Base-by-base conservation (phyloP, 306 rosid species). In the Glycyrrhiza uralensis region DNA sequence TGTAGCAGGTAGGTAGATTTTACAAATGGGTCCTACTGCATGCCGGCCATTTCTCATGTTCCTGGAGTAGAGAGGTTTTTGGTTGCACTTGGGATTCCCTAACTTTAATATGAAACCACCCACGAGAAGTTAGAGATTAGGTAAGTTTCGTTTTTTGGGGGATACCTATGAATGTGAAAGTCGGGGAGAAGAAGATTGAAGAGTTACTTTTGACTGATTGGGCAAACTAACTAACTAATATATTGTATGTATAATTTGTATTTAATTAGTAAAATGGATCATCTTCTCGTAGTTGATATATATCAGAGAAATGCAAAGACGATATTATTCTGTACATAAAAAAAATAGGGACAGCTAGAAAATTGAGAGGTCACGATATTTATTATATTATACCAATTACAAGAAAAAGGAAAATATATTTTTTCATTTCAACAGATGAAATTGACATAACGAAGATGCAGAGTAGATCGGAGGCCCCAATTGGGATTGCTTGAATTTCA, bases 401-500 rank as follows among this genome's bases (percentile, higher is more conserved):
- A 1, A 5, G 6, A 12, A n/a, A 14, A 1, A 9, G 10, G 4
- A 3, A 19, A 49, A 14, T 26, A 26, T 26, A 1, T 26, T 1
- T 9, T 46, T 32, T 26, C 38, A 8, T 11, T 36, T 1, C n/a
- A 32, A n/a, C 6, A 39, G 20, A 29, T 54, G 68, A 45, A 66
- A 76, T 30, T 44, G 80, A 55, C 75, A 46, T 23, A 79, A 59
- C 72, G 29, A 68, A 67, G 66, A 39, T 4, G 51, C n/a, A n/a
- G n/a, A n/a, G n/a, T n/a, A n/a, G n/a, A n/a, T n/a, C n/a, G 5
- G 47, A 76, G 81, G 90, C 49, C 85, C 88, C 88, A 62, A 29
- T 38, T 74, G n/a, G 59, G 87, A 85, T 88, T 87, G 88, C 90
- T 75, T 88, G 85, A 87, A 72, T 79, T 85, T 88, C 90, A 88